phyloP scores from a whole-genome alignment of 345 rosid genomes.

The Eucalyptus caleyi region DNA sequence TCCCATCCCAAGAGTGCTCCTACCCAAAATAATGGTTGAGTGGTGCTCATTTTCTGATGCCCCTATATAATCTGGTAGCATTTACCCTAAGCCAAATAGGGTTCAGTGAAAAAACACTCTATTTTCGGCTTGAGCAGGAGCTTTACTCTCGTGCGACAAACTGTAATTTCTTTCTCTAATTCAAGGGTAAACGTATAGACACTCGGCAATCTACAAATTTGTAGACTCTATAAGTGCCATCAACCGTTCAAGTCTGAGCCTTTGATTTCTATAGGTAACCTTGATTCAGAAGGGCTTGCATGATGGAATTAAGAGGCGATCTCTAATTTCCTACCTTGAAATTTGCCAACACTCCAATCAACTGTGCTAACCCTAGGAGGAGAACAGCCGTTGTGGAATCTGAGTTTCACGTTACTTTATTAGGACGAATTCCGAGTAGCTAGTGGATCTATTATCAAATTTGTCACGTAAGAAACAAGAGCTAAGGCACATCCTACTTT shows the following conservation, averaged over 20 bases:
- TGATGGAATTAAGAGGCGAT: background rate
- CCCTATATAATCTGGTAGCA: background rate
- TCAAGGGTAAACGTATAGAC: background rate
- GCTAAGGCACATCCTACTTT: background rate
- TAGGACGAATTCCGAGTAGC: background rate
- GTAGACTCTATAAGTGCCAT: background rate
- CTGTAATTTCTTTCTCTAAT: background rate
- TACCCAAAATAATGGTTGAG: background rate
- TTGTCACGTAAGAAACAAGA: background rate
- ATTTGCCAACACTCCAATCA: background rate
- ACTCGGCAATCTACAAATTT: background rate
- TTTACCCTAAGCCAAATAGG: background rate
- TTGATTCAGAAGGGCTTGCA: background rate
- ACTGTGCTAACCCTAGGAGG: background rate
- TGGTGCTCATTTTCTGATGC: background rate
- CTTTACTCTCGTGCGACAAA: background rate
- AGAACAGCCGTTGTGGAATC: background rate
- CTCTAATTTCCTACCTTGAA: background rate
- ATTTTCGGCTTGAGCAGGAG: background rate
- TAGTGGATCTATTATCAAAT: background rate
- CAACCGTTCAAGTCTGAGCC: background rate
- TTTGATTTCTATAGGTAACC: background rate
- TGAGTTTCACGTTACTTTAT: background rate
- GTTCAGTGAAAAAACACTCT: background rate
- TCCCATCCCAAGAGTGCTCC: background rate